phyloP scores from a whole-genome alignment of 1,284 basidiomycete genomes.

The Ganoderma meredithae region DNA sequence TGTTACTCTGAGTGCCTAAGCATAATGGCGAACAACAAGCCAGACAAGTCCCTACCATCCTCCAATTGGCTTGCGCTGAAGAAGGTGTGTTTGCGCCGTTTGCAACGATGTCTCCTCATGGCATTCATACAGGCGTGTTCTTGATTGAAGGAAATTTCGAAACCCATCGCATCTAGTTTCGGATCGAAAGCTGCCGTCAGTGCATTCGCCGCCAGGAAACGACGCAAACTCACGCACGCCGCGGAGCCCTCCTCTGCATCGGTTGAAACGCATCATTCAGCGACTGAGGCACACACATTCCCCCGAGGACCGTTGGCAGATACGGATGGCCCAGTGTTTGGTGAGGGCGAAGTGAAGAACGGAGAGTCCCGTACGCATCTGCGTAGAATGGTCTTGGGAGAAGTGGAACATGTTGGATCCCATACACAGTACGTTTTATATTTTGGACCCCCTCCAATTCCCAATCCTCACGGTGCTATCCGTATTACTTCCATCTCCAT shows the following conservation, averaged over 20 bases:
- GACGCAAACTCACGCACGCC: conserved; percentile 42
- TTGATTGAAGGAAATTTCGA: conserved; percentile 6
- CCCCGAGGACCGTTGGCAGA: conserved; percentile 16
- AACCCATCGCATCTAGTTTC: background rate
- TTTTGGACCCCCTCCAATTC: background rate
- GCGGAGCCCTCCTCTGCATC: conserved; percentile 11
- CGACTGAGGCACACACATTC: conserved; percentile 32
- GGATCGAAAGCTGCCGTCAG: background rate
- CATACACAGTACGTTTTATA: conserved; percentile 54
- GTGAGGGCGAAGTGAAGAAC: conserved; percentile 42
- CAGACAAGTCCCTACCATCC: conserved; percentile 42
- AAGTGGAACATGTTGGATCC: conserved; percentile 46
- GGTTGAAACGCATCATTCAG: background rate
- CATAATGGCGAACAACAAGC: background rate
- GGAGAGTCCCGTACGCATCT: conserved; percentile 57
- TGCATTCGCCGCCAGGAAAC: conserved; percentile 37
- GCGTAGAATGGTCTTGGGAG: conserved; percentile 60
- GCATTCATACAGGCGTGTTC: conserved; percentile 4
- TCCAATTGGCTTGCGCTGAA: conserved; percentile 59
- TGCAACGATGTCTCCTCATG: background rate
- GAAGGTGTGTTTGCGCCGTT: conserved; percentile 46
- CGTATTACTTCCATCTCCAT: background rate
- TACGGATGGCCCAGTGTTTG: conserved; percentile 4
- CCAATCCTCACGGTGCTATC: background rate
- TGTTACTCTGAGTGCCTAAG: background rate